Evolutionary conservation across 1,284 basidiomycete genomes (phyloP), one percentile per base, ranked within the genome.

Genomic region (Puccinia novopanici): DNA sequence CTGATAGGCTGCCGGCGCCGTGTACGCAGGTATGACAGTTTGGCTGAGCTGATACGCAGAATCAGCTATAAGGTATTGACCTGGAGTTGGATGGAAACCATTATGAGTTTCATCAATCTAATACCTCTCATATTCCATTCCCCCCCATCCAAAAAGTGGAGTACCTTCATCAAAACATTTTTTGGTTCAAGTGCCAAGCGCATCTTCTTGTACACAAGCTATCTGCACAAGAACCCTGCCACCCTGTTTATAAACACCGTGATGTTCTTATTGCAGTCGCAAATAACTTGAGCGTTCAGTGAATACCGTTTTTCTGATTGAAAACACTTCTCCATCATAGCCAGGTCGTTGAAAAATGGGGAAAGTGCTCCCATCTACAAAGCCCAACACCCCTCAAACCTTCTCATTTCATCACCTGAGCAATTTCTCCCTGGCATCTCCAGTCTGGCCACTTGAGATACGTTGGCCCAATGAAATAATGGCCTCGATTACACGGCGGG

Each of bases 251-350:
- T 19, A 30, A 65, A 52, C 17, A 22, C 22, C 12, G 61, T 76
- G 24, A 76, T 76, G 30, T 12, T 10, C 48, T 63, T 52, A 34
- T 76, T 55, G 48, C 74, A 76, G 34, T 76, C 75, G 37, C 61
- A 76, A 34, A 67, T 19, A 48, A 50, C 50, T 34, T 76, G 59
- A n/a, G 9, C 6, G 45, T 45, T 45, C 8, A 45, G 6, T 45
- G 45, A 45, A 15, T 45, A 45, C 45, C 15, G 52, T 17, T 54
- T 54, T 22, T 54, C 52, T 15, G 22, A 10, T 17, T 17, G 9
- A 54, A 54, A 10, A 54, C 4, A 54, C 52, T 54, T 54, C 19
- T 10, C 52, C 52, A 54, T 54, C 52, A 13, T 10, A 4, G 9
- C 9, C 52, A 10, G 52, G 52, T 54, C 19, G 52, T 17, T 54